Percentiles rank a stretch among this genome's conserved stretches.
Conservation (phyloP, 345 rosid genomes). For the Gossypium mustelinum region DNA sequence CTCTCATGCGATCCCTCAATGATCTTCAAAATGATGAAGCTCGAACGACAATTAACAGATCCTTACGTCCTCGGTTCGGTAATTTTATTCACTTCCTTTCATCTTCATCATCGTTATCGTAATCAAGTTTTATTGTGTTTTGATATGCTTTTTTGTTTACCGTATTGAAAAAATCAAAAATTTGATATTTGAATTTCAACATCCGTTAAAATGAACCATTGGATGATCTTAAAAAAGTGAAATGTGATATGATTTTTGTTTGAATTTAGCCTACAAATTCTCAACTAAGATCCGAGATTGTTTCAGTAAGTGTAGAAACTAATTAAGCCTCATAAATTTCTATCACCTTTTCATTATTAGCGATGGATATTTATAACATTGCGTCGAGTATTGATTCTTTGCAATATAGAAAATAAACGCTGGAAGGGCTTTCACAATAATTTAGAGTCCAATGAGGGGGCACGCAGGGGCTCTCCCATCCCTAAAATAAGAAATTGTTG, state of each 20-base stretch:
- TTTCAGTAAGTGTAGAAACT: not conserved
- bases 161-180: too few species aligned
- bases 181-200: not conserved
- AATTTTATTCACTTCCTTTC: constrained; percentile 7
- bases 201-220: not conserved
- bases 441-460: too few species aligned
- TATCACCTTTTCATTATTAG: not conserved
- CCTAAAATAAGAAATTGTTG: too few species aligned
- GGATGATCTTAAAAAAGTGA: not conserved
- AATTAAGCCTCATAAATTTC: not conserved
- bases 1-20: constrained; percentile 66
- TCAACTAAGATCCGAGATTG: not conserved
- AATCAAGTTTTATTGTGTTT: not conserved
- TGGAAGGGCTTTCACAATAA: too few species aligned
- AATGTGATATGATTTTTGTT: not conserved
- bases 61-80: constrained; percentile 34
- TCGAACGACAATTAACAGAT: constrained; percentile 10
- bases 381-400: too few species aligned
- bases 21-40: constrained; percentile 36
- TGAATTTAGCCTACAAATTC: not conserved
- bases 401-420: too few species aligned
- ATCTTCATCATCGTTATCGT: not conserved
- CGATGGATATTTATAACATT: too few species aligned
- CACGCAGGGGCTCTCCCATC: too few species aligned
- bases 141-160: not conserved